These are phyloP conservation scores for Xylogone sp. DNA, from an alignment of 2,329 filamentous ascomycete genomes.

Conservation along the genomic window DNA sequence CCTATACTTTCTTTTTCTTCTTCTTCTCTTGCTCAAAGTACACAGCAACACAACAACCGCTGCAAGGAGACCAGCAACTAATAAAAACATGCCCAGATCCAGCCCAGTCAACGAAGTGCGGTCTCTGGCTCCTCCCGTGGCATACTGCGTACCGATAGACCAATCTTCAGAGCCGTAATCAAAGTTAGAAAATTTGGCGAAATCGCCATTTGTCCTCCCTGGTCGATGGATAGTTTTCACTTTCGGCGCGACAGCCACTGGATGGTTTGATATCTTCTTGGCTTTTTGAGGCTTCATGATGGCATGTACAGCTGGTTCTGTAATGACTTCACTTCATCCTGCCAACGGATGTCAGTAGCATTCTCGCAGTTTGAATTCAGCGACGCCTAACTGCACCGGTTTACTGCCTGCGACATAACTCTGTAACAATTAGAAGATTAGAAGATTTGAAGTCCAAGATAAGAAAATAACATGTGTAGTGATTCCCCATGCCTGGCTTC, in stretches of 20 bases:
- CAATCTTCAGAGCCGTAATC: neutral
- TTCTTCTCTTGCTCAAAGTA: neutral
- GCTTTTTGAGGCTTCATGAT: neutral
- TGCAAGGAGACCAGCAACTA: neutral
- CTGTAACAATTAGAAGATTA: neutral
- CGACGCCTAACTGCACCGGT: neutral
- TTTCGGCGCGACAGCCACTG: neutral
- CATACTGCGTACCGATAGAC: neutral
- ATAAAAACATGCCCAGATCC: neutral
- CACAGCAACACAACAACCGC: neutral
- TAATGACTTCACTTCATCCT: too few relatives aligned
- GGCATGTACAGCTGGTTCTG: too few relatives aligned
- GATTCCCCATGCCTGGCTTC: neutral
- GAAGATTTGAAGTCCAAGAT: neutral
- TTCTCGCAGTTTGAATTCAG: neutral
- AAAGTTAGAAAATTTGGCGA: neutral
- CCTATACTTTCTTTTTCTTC: neutral
- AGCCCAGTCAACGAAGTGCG: neutral
- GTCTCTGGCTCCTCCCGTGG: neutral
- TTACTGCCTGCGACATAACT: neutral
- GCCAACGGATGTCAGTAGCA: neutral
- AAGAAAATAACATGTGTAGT: neutral
- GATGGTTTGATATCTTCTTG: neutral
- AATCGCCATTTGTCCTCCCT: neutral
- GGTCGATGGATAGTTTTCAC: neutral